phyloP scores from a whole-genome alignment of 305 asterid species.

The Plantago rigida region DNA sequence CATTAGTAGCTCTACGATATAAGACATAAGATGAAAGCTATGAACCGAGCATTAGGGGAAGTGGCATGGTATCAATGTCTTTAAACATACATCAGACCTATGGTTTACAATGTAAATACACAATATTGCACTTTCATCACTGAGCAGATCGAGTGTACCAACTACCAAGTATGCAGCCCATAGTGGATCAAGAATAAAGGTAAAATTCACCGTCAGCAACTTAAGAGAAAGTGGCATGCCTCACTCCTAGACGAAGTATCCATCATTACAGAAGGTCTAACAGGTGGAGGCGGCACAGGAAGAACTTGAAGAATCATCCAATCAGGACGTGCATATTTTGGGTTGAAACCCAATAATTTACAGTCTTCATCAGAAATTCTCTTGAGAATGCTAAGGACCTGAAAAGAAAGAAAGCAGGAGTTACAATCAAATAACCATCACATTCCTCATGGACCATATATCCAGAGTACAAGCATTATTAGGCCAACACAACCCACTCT shows the following conservation, averaged over 20 bases:
- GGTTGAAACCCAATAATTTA: conserved; percentile 64
- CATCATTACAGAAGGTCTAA: conserved; percentile 99
- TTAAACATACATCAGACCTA: neutral
- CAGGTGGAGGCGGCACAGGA: conserved; percentile 98
- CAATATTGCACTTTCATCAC: neutral
- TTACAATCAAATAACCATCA: neutral
- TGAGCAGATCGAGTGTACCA: neutral
- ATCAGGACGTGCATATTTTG: conserved; percentile 91
- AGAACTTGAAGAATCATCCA: conserved; percentile 99
- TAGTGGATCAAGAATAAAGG: neutral
- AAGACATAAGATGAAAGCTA: neutral
- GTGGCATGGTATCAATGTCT: no score
- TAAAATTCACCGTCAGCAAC: conserved; percentile 14
- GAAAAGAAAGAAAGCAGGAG: conserved; percentile 25
- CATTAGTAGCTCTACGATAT: neutral
- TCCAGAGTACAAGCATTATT: conserved; percentile 12
- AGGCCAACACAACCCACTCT: neutral
- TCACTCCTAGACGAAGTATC: conserved; percentile 95
- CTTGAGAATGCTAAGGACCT: conserved; percentile 88
- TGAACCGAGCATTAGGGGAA: no score
- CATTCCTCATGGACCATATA: conserved; percentile 1
- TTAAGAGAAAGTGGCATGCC: conserved; percentile 40
- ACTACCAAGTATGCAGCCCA: neutral
- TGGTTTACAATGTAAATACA: neutral
- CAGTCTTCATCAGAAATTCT: conserved; percentile 92